Conservation (phyloP, 768 basidiomycete genomes). For the Favolaschia claudopus region DNA sequence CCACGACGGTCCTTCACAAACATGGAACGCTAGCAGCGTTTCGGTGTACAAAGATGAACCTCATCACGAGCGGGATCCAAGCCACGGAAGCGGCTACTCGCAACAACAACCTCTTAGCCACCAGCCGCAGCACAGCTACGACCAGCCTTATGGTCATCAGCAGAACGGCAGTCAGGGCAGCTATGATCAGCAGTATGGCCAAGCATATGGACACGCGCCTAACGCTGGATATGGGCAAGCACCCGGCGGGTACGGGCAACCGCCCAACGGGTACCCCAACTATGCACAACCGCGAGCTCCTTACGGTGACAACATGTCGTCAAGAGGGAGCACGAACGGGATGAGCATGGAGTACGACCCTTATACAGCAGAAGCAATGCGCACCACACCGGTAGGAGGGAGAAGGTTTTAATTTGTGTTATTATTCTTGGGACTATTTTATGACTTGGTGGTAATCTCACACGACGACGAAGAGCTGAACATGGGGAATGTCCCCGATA, state of each 20-base stretch:
- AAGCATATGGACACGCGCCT: not conserved
- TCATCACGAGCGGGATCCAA: not conserved
- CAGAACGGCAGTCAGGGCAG: too few relatives aligned
- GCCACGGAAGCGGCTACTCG: not conserved
- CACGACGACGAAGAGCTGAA: slow-evolving; percentile 15
- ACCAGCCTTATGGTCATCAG: too few relatives aligned
- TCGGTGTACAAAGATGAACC: slow-evolving; percentile 20
- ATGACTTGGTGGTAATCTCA: slow-evolving; percentile 14
- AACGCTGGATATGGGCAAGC: not conserved
- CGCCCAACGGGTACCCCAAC: not conserved
- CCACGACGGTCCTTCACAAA: slow-evolving; percentile 15
- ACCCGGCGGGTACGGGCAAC: slow-evolving; percentile 8
- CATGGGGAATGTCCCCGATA: not conserved
- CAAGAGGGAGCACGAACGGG: not conserved
- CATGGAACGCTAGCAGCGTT: slow-evolving; percentile 20
- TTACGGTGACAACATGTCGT: slow-evolving; percentile 10
- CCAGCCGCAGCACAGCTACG: too few relatives aligned
- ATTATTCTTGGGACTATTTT: not conserved
- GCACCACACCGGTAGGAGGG: slow-evolving; percentile 18
- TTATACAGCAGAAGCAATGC: slow-evolving; percentile 23
- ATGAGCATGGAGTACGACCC: slow-evolving; percentile 21
- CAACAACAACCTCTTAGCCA: too few relatives aligned
- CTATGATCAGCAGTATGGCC: too few relatives aligned
- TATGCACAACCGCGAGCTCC: slow-evolving; percentile 15
- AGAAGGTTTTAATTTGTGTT: slow-evolving; percentile 12